phyloP scores from a whole-genome alignment of 805 yeast species.

The Myxozyma neglecta region DNA sequence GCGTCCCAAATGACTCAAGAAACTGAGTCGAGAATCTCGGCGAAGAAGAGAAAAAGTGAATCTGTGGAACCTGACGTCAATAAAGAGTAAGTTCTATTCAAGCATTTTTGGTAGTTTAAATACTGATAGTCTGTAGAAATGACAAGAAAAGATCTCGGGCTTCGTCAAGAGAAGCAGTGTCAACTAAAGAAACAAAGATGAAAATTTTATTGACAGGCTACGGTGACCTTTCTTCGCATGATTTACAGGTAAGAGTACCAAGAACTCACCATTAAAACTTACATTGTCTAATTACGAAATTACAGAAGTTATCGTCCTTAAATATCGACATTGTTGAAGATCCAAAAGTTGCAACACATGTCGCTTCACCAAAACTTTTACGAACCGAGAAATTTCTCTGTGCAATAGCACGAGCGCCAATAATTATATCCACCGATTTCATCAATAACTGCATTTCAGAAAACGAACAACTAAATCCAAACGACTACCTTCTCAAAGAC shows the following conservation, averaged over 20 bases:
- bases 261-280: not conserved
- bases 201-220: constrained; percentile 31
- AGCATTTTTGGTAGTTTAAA: not conserved
- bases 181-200: constrained; percentile 11
- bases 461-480: constrained; percentile 28
- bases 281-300: not conserved
- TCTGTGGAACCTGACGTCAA: not conserved
- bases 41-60: constrained; percentile 7
- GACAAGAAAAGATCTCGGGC: constrained; percentile 37
- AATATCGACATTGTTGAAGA: constrained; percentile 57
- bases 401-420: constrained; percentile 55
- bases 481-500: constrained; percentile 34
- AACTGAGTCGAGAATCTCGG: constrained; percentile 1
- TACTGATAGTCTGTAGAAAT: not conserved
- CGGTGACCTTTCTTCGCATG: constrained; percentile 13
- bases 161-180: constrained; percentile 36
- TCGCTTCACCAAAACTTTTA: constrained; percentile 76
- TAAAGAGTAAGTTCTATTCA: not conserved
- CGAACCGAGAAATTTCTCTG: constrained; percentile 85
- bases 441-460: constrained; percentile 23
- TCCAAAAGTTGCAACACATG: constrained; percentile 44
- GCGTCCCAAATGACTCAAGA: constrained; percentile 10
- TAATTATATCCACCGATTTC: constrained; percentile 36
- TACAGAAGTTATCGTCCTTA: constrained; percentile 42
- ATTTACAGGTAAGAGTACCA: constrained; percentile 6